A percentile compares a stretch with the other conserved stretches of the same genome.
Evolutionary conservation across 139 green algal genomes (phyloP).

Genomic region (Picochlorum sp.): DNA sequence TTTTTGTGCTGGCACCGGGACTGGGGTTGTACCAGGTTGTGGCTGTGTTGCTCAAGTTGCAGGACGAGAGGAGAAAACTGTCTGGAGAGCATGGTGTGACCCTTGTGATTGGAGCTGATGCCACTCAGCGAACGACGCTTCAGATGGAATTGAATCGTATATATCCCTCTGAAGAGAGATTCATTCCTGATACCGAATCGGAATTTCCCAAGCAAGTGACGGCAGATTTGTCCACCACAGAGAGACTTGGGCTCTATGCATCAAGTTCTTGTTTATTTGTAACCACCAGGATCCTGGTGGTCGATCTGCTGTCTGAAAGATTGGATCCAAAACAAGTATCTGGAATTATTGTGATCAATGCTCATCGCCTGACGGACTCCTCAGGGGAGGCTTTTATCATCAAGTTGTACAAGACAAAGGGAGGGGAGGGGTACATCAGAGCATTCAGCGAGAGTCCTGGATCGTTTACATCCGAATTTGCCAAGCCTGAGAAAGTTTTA

Average conservation of each 20-base stretch:
- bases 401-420: conserved; percentile 50
- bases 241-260: conserved; percentile 54
- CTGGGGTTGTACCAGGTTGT: conserved; percentile 59
- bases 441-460: conserved; percentile 74
- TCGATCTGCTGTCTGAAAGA: conserved; percentile 75
- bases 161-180: conserved; percentile 5
- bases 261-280: conserved; percentile 50
- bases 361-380: conserved; percentile 63
- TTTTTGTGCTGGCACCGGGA: conserved; percentile 66
- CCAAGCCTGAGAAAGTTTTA: conserved; percentile 80
- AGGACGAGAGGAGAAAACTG: conserved; percentile 18
- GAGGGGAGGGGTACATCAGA: conserved; percentile 51
- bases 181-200: background rate
- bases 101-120: conserved; percentile 50
- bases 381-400: conserved; percentile 87
- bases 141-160: conserved; percentile 37
- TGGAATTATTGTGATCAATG: conserved; percentile 56
- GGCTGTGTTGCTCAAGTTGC: conserved; percentile 39
- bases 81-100: conserved; percentile 34
- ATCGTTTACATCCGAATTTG: conserved; percentile 70
- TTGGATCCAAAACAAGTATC: conserved; percentile 38
- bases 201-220: conserved; percentile 56
- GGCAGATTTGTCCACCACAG: conserved; percentile 44
- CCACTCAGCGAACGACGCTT: conserved; percentile 57
- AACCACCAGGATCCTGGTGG: conserved; percentile 88